These are phyloP conservation scores for Lachnellula hyalina DNA, from an alignment of 2,329 filamentous ascomycete genomes.

Conservation along the genomic window DNA sequence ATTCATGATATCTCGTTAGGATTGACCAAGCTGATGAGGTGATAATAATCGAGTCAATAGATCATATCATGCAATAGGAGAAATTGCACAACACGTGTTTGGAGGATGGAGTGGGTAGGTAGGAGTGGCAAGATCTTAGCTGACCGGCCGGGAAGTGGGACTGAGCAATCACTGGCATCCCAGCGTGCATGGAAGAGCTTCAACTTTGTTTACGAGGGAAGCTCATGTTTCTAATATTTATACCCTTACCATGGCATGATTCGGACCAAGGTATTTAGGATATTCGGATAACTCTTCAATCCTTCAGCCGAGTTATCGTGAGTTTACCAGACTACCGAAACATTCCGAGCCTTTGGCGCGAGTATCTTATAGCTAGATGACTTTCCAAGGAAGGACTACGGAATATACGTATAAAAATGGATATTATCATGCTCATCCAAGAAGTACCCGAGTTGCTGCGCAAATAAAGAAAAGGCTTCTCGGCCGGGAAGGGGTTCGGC, in stretches of 20 bases:
- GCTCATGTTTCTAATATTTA: not conserved
- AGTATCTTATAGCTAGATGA: not conserved
- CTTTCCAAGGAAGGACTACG: too few species aligned
- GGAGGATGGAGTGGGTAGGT: conserved; percentile 10
- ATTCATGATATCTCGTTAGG: conserved; percentile 1
- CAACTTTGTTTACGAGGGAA: not conserved
- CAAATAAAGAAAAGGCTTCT: not conserved
- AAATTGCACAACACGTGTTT: conserved; percentile 23
- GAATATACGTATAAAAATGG: conserved; percentile 7
- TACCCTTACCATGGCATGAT: conserved; percentile 29
- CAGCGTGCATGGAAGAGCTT: not conserved
- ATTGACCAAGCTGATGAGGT: not conserved
- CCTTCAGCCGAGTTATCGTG: conserved; percentile 16
- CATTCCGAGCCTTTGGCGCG: conserved; percentile 9
- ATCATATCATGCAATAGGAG: conserved; percentile 15
- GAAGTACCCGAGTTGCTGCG: too few species aligned
- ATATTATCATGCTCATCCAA: too few species aligned
- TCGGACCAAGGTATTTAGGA: conserved; percentile 6
- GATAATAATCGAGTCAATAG: conserved; percentile 9
- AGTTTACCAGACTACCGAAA: conserved; percentile 9
- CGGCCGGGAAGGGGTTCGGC: not conserved
- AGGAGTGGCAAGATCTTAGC: not conserved
- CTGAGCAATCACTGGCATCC: too few species aligned
- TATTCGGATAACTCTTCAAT: conserved; percentile 7
- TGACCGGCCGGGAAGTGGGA: not conserved